Conservation (phyloP, 2,329 filamentous ascomycete species). For the Aspergillus sp. region DNA sequence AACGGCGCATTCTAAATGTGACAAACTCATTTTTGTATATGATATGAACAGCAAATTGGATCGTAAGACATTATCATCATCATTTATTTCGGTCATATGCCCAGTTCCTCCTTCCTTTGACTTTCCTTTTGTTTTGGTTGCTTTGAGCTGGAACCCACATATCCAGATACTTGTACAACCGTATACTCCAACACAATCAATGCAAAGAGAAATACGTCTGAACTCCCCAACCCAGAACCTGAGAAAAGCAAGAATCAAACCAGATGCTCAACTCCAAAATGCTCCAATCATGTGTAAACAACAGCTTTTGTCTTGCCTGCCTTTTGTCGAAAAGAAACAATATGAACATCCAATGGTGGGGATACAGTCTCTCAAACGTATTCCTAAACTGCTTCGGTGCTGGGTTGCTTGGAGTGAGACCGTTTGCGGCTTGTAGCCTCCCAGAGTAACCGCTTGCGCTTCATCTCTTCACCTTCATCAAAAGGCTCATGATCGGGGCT, state of each 20-base stretch:
- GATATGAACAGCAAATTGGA: background rate
- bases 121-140: background rate
- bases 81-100: conserved; percentile 3
- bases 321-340: background rate
- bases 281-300: conserved; percentile 6
- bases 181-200: background rate
- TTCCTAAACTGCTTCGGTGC: conserved; percentile 15
- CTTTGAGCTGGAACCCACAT: background rate
- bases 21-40: background rate
- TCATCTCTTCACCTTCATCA: conserved; percentile 52
- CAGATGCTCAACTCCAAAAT: conserved; percentile 9
- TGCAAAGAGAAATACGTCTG: background rate
- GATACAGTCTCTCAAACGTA: conserved; percentile 8
- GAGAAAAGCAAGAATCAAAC: conserved; percentile 4
- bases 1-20: background rate
- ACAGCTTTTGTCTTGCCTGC: conserved; percentile 10
- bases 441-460: conserved; percentile 47
- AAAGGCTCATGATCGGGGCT: conserved; percentile 35
- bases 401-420: conserved; percentile 24
- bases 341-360: background rate
- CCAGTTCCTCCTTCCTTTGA: background rate
- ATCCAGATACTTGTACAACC: background rate
- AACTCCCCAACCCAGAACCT: conserved; percentile 3
- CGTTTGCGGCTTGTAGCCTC: conserved; percentile 44
- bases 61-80: conserved; percentile 7